These are phyloP conservation scores for Pelagomonas calceolata DNA, from an alignment of 108 stramenopile genomes.

Conservation along the genomic window DNA sequence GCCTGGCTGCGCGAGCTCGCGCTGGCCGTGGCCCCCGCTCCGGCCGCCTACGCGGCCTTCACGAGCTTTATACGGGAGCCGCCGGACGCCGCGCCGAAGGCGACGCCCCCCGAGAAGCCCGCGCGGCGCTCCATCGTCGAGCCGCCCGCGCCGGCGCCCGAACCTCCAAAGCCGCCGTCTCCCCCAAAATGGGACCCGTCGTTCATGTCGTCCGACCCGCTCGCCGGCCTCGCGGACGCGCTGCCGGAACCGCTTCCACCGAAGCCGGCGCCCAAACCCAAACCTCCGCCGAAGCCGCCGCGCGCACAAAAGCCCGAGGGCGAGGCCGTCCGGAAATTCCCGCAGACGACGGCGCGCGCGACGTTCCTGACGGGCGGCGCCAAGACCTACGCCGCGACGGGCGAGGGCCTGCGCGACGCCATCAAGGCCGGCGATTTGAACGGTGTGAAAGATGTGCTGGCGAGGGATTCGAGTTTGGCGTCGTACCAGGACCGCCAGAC, in stretches of 20 bases:
- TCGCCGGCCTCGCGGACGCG: not conserved
- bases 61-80: not conserved
- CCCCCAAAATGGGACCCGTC: not conserved
- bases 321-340: too few relatives aligned
- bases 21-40: not conserved
- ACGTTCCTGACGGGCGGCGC: not conserved
- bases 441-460: not conserved
- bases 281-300: not conserved
- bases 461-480: not conserved
- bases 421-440: not conserved
- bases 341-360: too few relatives aligned
- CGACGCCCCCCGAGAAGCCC: too few relatives aligned
- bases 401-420: not conserved
- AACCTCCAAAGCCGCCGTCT: too few relatives aligned
- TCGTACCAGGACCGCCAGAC: not conserved
- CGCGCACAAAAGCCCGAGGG: not conserved
- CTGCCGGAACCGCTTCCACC: not conserved
- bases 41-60: not conserved
- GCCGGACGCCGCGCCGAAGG: not conserved
- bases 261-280: not conserved
- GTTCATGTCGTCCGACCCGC: not conserved
- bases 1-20: not conserved
- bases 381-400: not conserved
- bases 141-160: too few relatives aligned
- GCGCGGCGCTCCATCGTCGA: too few relatives aligned